phyloP scores from a whole-genome alignment of 257 asterid genomes.

The Nicotiana sylvestris region DNA sequence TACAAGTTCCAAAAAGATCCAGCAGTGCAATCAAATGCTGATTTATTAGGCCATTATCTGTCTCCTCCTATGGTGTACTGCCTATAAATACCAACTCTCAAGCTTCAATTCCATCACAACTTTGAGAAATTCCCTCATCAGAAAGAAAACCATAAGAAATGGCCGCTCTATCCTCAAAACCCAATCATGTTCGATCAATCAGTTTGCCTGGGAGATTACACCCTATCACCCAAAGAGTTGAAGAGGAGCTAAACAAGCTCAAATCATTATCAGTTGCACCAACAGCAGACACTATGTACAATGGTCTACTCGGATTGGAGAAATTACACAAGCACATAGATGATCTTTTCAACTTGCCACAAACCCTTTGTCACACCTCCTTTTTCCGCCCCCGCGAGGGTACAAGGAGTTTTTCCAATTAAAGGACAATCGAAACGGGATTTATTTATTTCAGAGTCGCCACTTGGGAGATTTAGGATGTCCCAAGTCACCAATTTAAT shows the following conservation, averaged over 20 bases:
- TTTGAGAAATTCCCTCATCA: not conserved
- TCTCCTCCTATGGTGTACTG: not conserved
- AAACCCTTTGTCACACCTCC: conserved; percentile 11
- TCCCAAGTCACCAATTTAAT: too few species aligned
- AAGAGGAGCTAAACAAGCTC: conserved; percentile 10
- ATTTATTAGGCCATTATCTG: not conserved
- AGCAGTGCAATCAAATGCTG: conserved; percentile 12
- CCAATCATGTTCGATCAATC: conserved; percentile 6
- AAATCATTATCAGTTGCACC: not conserved
- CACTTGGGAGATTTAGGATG: too few species aligned
- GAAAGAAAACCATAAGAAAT: not conserved
- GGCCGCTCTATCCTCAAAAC: not conserved
- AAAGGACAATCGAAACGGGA: too few species aligned
- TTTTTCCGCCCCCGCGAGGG: too few species aligned
- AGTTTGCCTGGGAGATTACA: conserved; percentile 15
- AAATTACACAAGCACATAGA: conserved; percentile 19
- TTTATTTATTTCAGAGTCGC: too few species aligned
- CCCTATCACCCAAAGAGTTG: conserved; percentile 8
- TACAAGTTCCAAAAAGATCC: conserved; percentile 4
- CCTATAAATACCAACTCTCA: not conserved
- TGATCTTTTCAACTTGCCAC: conserved; percentile 32
- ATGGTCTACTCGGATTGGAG: conserved; percentile 16
- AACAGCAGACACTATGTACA: conserved; percentile 12
- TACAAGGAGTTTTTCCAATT: too few species aligned
- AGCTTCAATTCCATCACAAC: not conserved